phyloP scores from a whole-genome alignment of 164 flowering plant species.

The Amborella trichopoda region DNA sequence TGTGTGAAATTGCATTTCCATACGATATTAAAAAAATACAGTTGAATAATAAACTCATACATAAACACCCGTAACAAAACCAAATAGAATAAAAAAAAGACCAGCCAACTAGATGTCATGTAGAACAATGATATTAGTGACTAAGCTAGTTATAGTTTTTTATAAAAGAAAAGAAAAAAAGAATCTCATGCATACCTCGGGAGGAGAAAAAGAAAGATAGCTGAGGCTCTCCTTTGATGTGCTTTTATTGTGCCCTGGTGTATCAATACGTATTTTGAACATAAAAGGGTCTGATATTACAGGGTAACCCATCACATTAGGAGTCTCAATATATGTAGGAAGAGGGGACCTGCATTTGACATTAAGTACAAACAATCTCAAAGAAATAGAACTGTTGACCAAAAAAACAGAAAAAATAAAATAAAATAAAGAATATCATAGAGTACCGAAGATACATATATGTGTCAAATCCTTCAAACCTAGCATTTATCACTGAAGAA shows the following conservation, averaged over 20 bases:
- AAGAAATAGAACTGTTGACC: not conserved
- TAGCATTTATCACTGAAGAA: too few relatives aligned
- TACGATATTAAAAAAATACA: too few relatives aligned
- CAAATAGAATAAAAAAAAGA: too few relatives aligned
- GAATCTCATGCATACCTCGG: constrained; percentile 44
- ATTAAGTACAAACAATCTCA: not conserved
- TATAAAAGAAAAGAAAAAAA: not conserved
- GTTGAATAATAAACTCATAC: not conserved
- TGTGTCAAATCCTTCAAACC: too few relatives aligned
- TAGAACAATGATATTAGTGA: too few relatives aligned
- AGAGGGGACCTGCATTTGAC: constrained; percentile 55
- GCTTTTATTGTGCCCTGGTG: constrained; percentile 42
- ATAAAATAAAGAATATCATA: too few relatives aligned
- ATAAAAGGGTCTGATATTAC: constrained; percentile 42
- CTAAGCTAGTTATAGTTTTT: too few relatives aligned
- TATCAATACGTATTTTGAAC: constrained; percentile 34
- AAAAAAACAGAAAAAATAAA: too few relatives aligned
- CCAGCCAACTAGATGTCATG: too few relatives aligned
- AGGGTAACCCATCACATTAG: constrained; percentile 70
- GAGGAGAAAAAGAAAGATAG: constrained; percentile 94
- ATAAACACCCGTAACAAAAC: too few relatives aligned
- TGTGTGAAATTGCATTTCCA: too few relatives aligned
- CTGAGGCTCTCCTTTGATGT: constrained; percentile 23
- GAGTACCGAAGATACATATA: too few relatives aligned
- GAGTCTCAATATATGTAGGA: constrained; percentile 36